Percentiles rank a stretch among this genome's conserved stretches.
These are phyloP conservation scores for Rhizopus arrhizus DNA, from an alignment of 371 early-diverging fungal genomes.

Conservation along the genomic window DNA sequence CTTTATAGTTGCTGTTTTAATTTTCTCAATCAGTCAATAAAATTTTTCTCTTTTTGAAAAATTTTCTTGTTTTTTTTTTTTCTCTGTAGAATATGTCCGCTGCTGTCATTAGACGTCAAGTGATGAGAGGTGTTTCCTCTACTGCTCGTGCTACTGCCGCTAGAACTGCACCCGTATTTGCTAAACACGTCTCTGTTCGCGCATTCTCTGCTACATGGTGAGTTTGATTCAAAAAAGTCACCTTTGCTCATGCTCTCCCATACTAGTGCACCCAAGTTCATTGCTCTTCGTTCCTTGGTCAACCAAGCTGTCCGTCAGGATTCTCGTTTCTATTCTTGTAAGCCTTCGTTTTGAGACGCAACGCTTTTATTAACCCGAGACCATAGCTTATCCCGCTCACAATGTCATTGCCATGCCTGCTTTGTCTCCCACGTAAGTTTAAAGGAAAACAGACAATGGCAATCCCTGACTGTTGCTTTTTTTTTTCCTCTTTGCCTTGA, in stretches of 20 bases:
- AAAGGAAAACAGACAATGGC: too few species aligned
- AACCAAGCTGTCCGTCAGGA: conserved; percentile 37
- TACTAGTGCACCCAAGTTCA: conserved; percentile 44
- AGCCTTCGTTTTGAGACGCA: conserved; percentile 15
- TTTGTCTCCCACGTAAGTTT: conserved; percentile 88
- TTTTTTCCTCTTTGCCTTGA: not conserved
- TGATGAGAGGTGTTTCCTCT: conserved; percentile 45
- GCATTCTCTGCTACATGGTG: conserved; percentile 45
- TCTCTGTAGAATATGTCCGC: conserved; percentile 27
- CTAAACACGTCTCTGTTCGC: conserved; percentile 33
- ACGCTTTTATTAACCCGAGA: conserved; percentile 1
- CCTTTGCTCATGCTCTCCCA: not conserved
- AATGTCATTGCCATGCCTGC: conserved; percentile 96
- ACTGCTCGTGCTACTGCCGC: conserved; percentile 43
- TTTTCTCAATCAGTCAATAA: too few species aligned
- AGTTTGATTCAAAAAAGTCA: conserved; percentile 4
- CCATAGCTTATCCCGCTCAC: conserved; percentile 81
- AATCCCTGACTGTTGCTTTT: not conserved
- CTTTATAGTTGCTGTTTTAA: too few species aligned
- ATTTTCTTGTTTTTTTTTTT: conserved; percentile 16
- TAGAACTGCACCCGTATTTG: conserved; percentile 45
- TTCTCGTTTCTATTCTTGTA: conserved; percentile 60
- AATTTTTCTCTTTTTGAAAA: conserved; percentile 26
- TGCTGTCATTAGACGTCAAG: conserved; percentile 51
- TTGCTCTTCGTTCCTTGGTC: conserved; percentile 52